Evolutionary conservation across 495 filamentous ascomycete genomes (phyloP).

Genomic region (Talaromyces stipitatus): DNA sequence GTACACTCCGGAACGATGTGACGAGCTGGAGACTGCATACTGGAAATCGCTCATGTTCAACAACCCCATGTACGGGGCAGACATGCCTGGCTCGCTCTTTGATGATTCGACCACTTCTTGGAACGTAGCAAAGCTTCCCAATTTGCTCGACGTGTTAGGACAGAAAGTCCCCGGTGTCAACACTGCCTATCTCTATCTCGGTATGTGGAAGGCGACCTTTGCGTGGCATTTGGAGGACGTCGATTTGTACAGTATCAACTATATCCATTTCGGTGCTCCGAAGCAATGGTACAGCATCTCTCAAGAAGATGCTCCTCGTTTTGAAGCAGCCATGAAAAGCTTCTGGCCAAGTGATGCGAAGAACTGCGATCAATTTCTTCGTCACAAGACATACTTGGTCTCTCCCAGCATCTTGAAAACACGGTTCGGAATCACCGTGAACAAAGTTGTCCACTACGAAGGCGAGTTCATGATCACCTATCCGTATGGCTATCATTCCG

Average conservation of each 20-base stretch:
- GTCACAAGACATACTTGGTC: constrained; percentile 98
- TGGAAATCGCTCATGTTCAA: constrained; percentile 96
- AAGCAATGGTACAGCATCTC: constrained; percentile 99
- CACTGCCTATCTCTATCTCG: constrained; percentile 95
- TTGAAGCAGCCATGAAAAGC: constrained; percentile 81
- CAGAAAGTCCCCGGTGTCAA: constrained; percentile 96
- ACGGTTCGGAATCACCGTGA: constrained; percentile 88
- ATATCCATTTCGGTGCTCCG: constrained; percentile 95
- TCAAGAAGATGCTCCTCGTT: constrained; percentile 86
- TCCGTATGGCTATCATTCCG: constrained; percentile 96
- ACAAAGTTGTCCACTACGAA: constrained; percentile 90
- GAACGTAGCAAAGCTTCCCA: constrained; percentile 92
- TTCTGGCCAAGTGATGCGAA: constrained; percentile 97
- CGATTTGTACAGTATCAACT: constrained; percentile 99
- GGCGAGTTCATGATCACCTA: constrained; percentile 99
- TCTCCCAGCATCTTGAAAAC: constrained; percentile 80
- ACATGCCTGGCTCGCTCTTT: constrained; percentile 95
- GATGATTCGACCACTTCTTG: constrained; percentile 75
- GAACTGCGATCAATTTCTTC: constrained; percentile 90
- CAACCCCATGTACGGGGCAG: constrained; percentile 89
- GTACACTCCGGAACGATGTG: constrained; percentile 82
- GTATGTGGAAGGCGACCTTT: constrained; percentile 99
- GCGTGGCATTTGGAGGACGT: constrained; percentile 99
- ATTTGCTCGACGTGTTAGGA: constrained; percentile 87
- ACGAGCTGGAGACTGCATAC: constrained; percentile 87